Percentiles rank a stretch among this genome's conserved stretches.
phyloP scores from a whole-genome alignment of 2,329 filamentous ascomycete genomes.

The Teratosphaeriaceae sp. region DNA sequence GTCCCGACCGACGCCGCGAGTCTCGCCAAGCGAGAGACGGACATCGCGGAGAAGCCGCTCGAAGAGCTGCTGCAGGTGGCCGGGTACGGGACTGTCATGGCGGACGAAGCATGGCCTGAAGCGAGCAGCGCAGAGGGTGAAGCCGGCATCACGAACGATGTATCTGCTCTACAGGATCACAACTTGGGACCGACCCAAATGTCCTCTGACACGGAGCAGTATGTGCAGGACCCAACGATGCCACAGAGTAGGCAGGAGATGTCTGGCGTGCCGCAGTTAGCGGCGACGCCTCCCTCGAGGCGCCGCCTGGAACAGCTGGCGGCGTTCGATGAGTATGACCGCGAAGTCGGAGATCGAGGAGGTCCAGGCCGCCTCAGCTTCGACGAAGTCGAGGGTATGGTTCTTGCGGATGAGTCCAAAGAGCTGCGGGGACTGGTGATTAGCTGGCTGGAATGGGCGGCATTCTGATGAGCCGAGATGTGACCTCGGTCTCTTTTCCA shows the following conservation, averaged over 20 bases:
- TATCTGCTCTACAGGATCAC: background rate
- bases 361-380: conserved; percentile 73
- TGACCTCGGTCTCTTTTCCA: too few relatives aligned
- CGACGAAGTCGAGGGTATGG: conserved; percentile 70
- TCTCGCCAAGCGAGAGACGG: conserved; percentile 24
- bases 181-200: background rate
- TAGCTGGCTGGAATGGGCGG: conserved; percentile 79
- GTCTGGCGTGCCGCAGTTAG: too few relatives aligned
- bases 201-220: background rate
- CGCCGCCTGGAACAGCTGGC: conserved; percentile 38
- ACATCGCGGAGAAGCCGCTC: conserved; percentile 33
- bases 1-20: conserved; percentile 25
- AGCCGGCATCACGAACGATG: too few relatives aligned
- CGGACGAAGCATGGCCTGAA: too few relatives aligned
- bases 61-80: conserved; percentile 37
- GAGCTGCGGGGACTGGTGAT: conserved; percentile 72
- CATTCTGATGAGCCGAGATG: too few relatives aligned
- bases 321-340: conserved; percentile 57
- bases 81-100: conserved; percentile 33
- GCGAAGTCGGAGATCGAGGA: conserved; percentile 62
- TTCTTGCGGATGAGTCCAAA: conserved; percentile 53
- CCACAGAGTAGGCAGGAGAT: conserved; percentile 20
- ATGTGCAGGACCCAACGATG: conserved; percentile 14
- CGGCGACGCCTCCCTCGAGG: conserved; percentile 10
- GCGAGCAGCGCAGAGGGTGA: conserved; percentile 6